These are phyloP conservation scores for Dinochytrium kinnereticum DNA, from an alignment of 371 early-diverging fungal species.

Conservation along the genomic window DNA sequence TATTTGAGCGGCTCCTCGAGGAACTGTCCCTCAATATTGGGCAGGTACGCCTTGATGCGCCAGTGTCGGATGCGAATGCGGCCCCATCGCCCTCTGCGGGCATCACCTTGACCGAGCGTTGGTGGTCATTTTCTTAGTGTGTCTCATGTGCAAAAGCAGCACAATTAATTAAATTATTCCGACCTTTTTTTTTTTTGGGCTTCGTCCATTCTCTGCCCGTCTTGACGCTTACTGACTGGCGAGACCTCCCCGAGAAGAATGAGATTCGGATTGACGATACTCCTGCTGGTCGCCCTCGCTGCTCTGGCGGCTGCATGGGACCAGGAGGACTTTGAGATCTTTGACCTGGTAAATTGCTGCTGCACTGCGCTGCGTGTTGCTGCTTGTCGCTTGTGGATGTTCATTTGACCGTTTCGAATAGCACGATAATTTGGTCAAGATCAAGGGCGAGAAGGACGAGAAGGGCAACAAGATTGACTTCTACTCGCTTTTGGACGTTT, in stretches of 20 bases:
- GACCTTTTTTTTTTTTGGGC: not conserved
- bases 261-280: not conserved
- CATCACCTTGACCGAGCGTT: not conserved
- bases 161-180: too few relatives aligned
- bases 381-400: not conserved
- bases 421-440: conserved; percentile 39
- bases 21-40: not conserved
- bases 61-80: not conserved
- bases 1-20: not conserved
- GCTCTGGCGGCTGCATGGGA: conserved; percentile 42
- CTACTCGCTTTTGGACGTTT: conserved; percentile 80
- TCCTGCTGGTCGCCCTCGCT: not conserved
- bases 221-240: too few relatives aligned
- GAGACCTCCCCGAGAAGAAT: too few relatives aligned
- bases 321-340: conserved; percentile 45
- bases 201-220: not conserved
- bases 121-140: not conserved
- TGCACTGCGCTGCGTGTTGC: not conserved
- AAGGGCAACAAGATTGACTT: conserved; percentile 59
- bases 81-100: not conserved
- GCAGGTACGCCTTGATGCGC: not conserved
- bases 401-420: not conserved
- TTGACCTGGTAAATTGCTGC: conserved; percentile 39
- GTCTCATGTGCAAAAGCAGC: not conserved
- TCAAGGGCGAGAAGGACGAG: conserved; percentile 35